Conservation (phyloP, 768 basidiomycete species). For the Dentipellis fragilis region DNA sequence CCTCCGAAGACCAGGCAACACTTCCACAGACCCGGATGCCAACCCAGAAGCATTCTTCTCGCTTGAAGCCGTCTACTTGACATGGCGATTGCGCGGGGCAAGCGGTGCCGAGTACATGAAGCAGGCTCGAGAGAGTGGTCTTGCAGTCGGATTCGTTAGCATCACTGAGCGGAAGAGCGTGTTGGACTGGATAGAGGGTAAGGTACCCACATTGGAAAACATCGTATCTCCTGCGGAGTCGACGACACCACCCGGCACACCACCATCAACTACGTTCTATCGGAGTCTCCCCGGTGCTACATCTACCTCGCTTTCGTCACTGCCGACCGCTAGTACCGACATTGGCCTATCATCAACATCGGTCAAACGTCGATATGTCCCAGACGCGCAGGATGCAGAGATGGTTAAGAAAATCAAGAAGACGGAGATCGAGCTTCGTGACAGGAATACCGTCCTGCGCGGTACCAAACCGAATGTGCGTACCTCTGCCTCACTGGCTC, state of each 20-base stretch:
- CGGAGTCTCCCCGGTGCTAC: constrained; percentile 5
- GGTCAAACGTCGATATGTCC: constrained; percentile 67
- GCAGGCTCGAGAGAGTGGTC: constrained; percentile 64
- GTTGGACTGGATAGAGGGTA: constrained; percentile 77
- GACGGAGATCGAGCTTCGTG: constrained; percentile 70
- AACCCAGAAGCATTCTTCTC: constrained; percentile 57
- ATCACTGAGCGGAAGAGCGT: constrained; percentile 82
- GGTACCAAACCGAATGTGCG: constrained; percentile 79
- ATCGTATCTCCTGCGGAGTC: constrained; percentile 38
- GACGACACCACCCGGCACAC: constrained; percentile 54
- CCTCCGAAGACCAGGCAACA: constrained; percentile 54
- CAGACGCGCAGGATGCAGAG: constrained; percentile 70
- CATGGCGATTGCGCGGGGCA: constrained; percentile 68
- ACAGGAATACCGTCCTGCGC: constrained; percentile 74
- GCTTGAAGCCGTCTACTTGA: constrained; percentile 75
- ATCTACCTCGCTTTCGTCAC: constrained; percentile 9
- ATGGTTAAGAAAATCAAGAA: constrained; percentile 77
- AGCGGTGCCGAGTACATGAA: constrained; percentile 83
- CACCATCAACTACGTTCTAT: constrained; percentile 19
- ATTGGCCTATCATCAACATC: constrained; percentile 30
- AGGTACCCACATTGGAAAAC: constrained; percentile 35
- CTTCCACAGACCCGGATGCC: constrained; percentile 27
- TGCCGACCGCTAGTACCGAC: constrained; percentile 10
- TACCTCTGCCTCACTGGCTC: neutral
- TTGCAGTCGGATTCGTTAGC: constrained; percentile 70